A percentile compares a stretch with the other conserved stretches of the same genome.
These are phyloP conservation scores for Incumbomyces delicatus DNA, from an alignment of 2,329 filamentous ascomycete genomes.

Conservation along the genomic window DNA sequence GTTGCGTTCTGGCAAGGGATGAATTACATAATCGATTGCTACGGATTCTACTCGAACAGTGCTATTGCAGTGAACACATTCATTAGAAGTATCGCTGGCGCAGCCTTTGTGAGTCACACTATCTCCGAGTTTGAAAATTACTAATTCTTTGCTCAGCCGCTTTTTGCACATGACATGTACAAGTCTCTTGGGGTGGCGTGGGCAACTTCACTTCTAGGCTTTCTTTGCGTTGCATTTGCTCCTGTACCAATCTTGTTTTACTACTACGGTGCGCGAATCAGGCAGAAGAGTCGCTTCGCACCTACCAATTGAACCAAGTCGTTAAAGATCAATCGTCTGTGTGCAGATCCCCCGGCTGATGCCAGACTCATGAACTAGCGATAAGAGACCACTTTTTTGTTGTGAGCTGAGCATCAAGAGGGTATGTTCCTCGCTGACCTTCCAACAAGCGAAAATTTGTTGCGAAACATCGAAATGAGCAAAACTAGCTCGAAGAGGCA, in stretches of 20 bases:
- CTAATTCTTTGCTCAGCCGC: conserved; percentile 14
- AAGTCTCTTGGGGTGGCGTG: conserved; percentile 30
- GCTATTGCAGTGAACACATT: conserved; percentile 32
- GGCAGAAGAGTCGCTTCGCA: conserved; percentile 33
- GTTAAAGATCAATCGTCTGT: too few species aligned
- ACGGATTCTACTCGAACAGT: conserved; percentile 31
- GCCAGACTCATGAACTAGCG: too few species aligned
- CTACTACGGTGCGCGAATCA: conserved; percentile 36
- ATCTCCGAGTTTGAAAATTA: conserved; percentile 24
- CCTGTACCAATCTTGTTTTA: conserved; percentile 42
- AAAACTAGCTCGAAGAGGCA: too few species aligned
- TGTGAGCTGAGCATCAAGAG: too few species aligned
- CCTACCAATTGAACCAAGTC: conserved; percentile 9
- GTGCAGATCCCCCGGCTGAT: too few species aligned
- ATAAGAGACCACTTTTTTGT: too few species aligned
- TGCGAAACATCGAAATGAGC: too few species aligned
- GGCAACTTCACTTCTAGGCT: conserved; percentile 31
- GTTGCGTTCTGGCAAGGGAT: conserved; percentile 37
- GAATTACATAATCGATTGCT: conserved; percentile 35
- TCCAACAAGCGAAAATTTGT: too few species aligned
- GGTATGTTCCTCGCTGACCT: too few species aligned
- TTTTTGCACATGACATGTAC: conserved; percentile 27
- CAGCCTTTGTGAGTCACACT: conserved; percentile 20
- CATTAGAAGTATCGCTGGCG: conserved; percentile 27
- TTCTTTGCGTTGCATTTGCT: conserved; percentile 31